Conservation (phyloP, 352 stramenopile species). For the Pythium periplocum region DNA sequence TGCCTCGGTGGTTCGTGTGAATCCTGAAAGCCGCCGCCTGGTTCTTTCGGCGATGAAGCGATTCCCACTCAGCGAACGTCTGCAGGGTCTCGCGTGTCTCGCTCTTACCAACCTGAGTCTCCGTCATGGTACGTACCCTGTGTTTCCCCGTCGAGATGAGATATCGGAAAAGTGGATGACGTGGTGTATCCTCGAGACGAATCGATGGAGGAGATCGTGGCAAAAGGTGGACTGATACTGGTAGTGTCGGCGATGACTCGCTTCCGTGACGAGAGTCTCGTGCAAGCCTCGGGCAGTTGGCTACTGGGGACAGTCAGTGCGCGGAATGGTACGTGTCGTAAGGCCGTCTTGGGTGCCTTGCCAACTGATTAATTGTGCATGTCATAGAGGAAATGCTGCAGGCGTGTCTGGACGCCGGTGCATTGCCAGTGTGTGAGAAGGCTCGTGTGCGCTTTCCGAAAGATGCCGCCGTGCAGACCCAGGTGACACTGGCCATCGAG, state of each 20-base stretch:
- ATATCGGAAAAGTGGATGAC: too few species aligned
- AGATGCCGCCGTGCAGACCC: constrained; percentile 47
- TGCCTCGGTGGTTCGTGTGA: constrained; percentile 39
- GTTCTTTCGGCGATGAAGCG: constrained; percentile 54
- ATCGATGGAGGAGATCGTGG: constrained; percentile 51
- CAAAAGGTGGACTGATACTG: constrained; percentile 40
- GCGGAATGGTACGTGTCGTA: constrained; percentile 32
- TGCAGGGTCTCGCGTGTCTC: constrained; percentile 47
- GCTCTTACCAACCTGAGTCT: constrained; percentile 54
- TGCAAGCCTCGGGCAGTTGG: constrained; percentile 52
- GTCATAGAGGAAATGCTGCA: constrained; percentile 33
- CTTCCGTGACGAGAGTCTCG: constrained; percentile 32
- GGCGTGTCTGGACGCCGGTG: constrained; percentile 43
- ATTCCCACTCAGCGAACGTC: constrained; percentile 50
- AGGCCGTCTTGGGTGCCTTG: too few species aligned
- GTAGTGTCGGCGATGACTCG: constrained; percentile 47
- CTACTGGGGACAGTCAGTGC: constrained; percentile 43
- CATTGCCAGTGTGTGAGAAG: constrained; percentile 43
- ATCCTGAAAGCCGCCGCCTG: constrained; percentile 41
- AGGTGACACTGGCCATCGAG: constrained; percentile 40
- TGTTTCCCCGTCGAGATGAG: too few species aligned
- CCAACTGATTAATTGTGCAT: too few species aligned
- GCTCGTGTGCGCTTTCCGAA: constrained; percentile 36
- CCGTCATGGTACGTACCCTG: constrained; percentile 27
- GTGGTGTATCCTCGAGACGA: constrained; percentile 19